Percentiles rank a stretch among this genome's conserved stretches.
phyloP scores from a whole-genome alignment of 306 rosid species.

The Morella rubra region DNA sequence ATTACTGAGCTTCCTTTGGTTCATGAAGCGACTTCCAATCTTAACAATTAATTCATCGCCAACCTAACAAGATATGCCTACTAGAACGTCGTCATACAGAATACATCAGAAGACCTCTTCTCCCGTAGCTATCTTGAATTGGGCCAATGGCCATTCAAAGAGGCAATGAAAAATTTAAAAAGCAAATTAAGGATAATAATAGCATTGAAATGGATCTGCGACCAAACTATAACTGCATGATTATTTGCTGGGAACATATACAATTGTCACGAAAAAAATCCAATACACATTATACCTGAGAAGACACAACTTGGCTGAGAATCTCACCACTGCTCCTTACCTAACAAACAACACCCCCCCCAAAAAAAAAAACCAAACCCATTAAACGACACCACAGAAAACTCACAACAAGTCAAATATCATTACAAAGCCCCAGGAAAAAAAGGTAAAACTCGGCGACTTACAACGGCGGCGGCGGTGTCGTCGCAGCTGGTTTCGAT shows the following conservation, averaged over 20 bases:
- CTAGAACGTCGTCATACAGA: background rate
- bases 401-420: background rate
- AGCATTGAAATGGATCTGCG: background rate
- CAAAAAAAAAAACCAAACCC: slow-evolving; percentile 13
- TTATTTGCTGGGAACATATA: background rate
- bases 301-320: slow-evolving; percentile 85
- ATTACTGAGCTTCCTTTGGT: background rate
- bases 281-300: slow-evolving; percentile 59
- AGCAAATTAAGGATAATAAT: background rate
- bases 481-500: slow-evolving; percentile 99
- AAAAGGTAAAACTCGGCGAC: slow-evolving; percentile 15
- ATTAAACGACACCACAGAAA: background rate
- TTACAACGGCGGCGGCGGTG: slow-evolving; percentile 90
- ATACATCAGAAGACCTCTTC: background rate
- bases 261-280: background rate
- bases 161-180: background rate
- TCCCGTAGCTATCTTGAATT: background rate
- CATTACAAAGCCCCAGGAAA: slow-evolving; percentile 1
- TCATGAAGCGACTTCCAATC: background rate
- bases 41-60: background rate
- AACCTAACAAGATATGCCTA: background rate
- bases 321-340: slow-evolving; percentile 85
- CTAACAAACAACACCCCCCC: slow-evolving; percentile 21
- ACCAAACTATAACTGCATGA: background rate
- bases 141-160: background rate